Conservation (phyloP, 768 basidiomycete genomes). For the Dentipellis fragilis region DNA sequence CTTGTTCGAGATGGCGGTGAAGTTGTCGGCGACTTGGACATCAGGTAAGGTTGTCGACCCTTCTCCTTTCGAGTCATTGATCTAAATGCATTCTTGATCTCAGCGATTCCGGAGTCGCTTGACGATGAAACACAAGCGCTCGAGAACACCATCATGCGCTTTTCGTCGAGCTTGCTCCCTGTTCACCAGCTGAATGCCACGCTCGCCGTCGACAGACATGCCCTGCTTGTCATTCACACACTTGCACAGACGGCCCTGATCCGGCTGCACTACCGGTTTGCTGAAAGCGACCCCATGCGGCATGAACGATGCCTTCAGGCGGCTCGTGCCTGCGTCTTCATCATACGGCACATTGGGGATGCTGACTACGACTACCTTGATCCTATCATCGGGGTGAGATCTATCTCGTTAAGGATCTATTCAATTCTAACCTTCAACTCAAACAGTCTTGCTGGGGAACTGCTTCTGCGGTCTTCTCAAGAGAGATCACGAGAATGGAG, state of each 20-base stretch:
- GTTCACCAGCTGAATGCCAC: conserved; percentile 52
- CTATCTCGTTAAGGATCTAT: not conserved
- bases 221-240: conserved; percentile 50
- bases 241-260: conserved; percentile 59
- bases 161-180: conserved; percentile 53
- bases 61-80: conserved; percentile 3
- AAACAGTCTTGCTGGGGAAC: conserved; percentile 62
- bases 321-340: conserved; percentile 45
- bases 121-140: conserved; percentile 50
- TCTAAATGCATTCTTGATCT: not conserved
- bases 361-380: conserved; percentile 65
- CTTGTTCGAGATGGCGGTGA: conserved; percentile 59
- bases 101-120: conserved; percentile 36
- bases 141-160: conserved; percentile 56
- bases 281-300: conserved; percentile 39
- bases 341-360: conserved; percentile 55
- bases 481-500: conserved; percentile 55
- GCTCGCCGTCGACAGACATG: conserved; percentile 47
- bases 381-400: conserved; percentile 63
- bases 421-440: conserved; percentile 2
- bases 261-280: conserved; percentile 43
- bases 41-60: conserved; percentile 31
- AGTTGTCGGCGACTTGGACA: conserved; percentile 50
- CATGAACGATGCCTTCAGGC: conserved; percentile 62
- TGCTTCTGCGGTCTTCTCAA: conserved; percentile 55